Percentiles rank a stretch among this genome's conserved stretches.
Conservation (phyloP, 2,329 filamentous ascomycete species). For the Herpotrichia juniperi region DNA sequence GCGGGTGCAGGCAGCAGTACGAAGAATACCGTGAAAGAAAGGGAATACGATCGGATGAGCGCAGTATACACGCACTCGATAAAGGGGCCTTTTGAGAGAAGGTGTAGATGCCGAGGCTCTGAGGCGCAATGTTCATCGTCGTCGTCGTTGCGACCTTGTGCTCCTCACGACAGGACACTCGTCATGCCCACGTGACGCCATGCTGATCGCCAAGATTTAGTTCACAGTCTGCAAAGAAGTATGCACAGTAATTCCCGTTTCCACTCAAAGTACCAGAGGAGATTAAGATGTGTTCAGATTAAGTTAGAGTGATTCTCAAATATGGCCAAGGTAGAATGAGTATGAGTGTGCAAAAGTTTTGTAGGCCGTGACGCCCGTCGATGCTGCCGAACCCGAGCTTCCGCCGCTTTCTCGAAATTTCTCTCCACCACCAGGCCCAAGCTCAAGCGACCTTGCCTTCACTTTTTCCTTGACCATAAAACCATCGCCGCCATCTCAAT, state of each 20-base stretch:
- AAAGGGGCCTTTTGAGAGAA: background rate
- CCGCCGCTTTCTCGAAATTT: too few species aligned
- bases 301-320: too few species aligned
- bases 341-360: too few species aligned
- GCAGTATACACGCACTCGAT: background rate
- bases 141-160: background rate
- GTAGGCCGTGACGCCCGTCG: too few species aligned
- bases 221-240: too few species aligned
- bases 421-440: conserved; percentile 13
- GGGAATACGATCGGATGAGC: background rate
- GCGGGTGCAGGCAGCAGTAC: background rate
- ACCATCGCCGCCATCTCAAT: conserved; percentile 12
- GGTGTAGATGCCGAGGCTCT: background rate
- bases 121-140: background rate
- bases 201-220: background rate
- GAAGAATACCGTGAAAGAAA: background rate
- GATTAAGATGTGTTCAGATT: too few species aligned
- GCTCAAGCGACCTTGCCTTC: conserved; percentile 11
- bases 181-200: conserved; percentile 1
- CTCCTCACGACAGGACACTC: background rate
- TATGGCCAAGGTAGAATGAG: too few species aligned
- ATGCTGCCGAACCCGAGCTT: too few species aligned
- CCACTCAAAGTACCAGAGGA: too few species aligned
- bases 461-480: conserved; percentile 14
- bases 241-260: too few species aligned